A percentile compares a stretch with the other conserved stretches of the same genome.
Conservation (phyloP, 495 filamentous ascomycete genomes). For the Podospora bellae-mahoneyi region DNA sequence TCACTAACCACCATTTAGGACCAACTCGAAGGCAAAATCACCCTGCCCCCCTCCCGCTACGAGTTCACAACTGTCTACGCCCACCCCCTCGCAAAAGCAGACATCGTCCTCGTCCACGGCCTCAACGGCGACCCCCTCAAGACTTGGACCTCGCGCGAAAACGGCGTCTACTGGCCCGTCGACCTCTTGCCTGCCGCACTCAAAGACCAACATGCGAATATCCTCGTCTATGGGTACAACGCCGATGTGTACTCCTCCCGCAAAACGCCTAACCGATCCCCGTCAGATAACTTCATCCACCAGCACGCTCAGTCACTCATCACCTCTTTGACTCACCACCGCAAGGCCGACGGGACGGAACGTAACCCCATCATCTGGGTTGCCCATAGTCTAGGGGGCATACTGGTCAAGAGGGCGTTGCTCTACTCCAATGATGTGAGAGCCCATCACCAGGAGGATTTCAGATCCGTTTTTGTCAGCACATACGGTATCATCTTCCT, state of each 20-base stretch:
- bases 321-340: constrained; percentile 49
- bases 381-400: constrained; percentile 77
- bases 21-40: constrained; percentile 42
- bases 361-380: constrained; percentile 80
- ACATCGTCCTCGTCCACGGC: constrained; percentile 78
- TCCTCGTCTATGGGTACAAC: constrained; percentile 84
- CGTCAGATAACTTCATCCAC: constrained; percentile 69
- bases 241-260: constrained; percentile 62
- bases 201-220: constrained; percentile 58
- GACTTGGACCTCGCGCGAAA: constrained; percentile 65
- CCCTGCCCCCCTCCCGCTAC: constrained; percentile 58
- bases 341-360: constrained; percentile 54
- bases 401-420: constrained; percentile 68
- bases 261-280: constrained; percentile 32
- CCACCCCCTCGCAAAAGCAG: constrained; percentile 57
- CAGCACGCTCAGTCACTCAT: constrained; percentile 83
- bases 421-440: constrained; percentile 60
- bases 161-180: constrained; percentile 70
- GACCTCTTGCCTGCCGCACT: constrained; percentile 68
- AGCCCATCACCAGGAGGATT: constrained; percentile 64
- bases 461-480: constrained; percentile 75
- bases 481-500: constrained; percentile 84
- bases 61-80: constrained; percentile 67
- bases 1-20: constrained; percentile 9
- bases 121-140: constrained; percentile 73